Evolutionary conservation across 1,139 yeast genomes (phyloP).

Genomic region (Komagataea norvegica): DNA sequence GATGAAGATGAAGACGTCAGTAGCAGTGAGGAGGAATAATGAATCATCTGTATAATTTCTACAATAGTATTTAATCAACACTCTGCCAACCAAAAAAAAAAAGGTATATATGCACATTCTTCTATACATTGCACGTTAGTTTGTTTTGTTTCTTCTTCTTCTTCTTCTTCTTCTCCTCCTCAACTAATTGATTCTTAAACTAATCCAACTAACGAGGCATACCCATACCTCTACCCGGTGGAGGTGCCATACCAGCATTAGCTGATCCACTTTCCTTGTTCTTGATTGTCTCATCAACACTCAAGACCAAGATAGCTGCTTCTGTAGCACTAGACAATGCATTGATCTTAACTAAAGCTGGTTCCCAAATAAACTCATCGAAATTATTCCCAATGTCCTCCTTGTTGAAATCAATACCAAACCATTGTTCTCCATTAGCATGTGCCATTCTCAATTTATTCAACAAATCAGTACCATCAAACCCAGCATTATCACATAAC

Average conservation of each 20-base stretch:
- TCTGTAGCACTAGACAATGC: conserved; percentile 97
- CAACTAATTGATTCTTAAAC: too few relatives aligned
- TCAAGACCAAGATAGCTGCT: conserved; percentile 86
- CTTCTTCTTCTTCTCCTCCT: neutral
- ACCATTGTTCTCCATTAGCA: conserved; percentile 88
- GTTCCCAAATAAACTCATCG: conserved; percentile 94
- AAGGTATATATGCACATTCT: too few relatives aligned
- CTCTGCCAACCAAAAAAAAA: too few relatives aligned
- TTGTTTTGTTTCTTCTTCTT: neutral
- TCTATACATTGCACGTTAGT: neutral
- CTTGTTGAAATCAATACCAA: conserved; percentile 84
- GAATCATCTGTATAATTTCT: neutral
- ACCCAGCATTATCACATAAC: conserved; percentile 95
- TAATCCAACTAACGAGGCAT: conserved; percentile 42
- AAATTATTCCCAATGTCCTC: conserved; percentile 84
- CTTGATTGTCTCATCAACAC: conserved; percentile 93
- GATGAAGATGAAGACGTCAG: conserved; percentile 23
- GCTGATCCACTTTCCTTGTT: conserved; percentile 63
- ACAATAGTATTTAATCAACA: too few relatives aligned
- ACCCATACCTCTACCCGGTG: conserved; percentile 65
- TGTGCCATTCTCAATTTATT: conserved; percentile 90
- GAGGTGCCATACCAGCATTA: conserved; percentile 46
- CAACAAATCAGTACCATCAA: conserved; percentile 89
- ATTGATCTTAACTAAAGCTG: conserved; percentile 87
- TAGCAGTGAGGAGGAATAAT: conserved; percentile 22